Base-by-base conservation (phyloP, 2,329 filamentous ascomycete genomes). In the Diaporthe destruens region DNA sequence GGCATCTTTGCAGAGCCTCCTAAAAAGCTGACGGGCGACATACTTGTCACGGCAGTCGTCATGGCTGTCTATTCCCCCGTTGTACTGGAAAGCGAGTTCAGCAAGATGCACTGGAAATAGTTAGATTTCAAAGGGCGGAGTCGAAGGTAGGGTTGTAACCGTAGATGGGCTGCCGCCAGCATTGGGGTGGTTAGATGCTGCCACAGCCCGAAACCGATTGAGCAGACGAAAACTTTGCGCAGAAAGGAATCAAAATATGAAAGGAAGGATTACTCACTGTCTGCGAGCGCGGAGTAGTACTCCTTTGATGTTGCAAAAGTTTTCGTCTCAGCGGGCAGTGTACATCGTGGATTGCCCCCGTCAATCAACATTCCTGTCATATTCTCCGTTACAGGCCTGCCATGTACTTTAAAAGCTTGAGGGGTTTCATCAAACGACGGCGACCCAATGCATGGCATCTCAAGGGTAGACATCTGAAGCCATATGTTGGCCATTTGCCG, bases 11-110 rank as follows among this genome's bases (percentile, higher is more conserved):
- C 76, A 75, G 2, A 82, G 76, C 16, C 77, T 77, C 18, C 78
- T 77, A 61, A 82, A 82, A 1, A 82, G 75, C 32, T 79, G 77
- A 23, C 81, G 80, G 16, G 80, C 80, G 11, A 81, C 75, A 66
- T 79, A 83, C 51, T 80, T 81, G n/a, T 78, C 78, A 3, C 79
- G 71, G 44, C 78, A 78, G 71, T 80, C 78, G 8, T 79, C 78
- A 8, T 76, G 75, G 3, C 77, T 79, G 2, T 79, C 74, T 8
- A 82, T 76, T 34, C 79, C 79, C 72, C 84, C 79, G 71, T 85
- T 84, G 20, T 78, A 78, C 71, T 86, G 84, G 25, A 78, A 78
- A n/a, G 66, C 69, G 2, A 85, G 75, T 55, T 85, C 82, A 9
- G 72, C 67, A 36, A 84, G 76, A 49, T 85, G 80, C 70, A 82